Evolutionary conservation across 257 asterid species (phyloP).

Genomic region (Nemophila menziesii): DNA sequence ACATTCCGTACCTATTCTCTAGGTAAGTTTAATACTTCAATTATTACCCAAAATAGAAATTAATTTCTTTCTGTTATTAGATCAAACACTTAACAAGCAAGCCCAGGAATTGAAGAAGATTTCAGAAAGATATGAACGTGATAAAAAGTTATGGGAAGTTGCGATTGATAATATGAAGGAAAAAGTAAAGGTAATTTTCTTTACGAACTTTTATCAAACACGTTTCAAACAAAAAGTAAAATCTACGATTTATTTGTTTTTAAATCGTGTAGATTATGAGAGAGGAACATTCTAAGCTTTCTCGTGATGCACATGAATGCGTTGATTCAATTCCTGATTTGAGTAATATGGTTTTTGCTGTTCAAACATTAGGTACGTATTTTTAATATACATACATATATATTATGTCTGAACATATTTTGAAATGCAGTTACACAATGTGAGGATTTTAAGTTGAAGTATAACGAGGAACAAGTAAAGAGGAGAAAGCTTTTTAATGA

Average conservation of each 20-base stretch:
- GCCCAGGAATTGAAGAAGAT: slow-evolving; percentile 40
- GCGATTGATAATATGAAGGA: slow-evolving; percentile 47
- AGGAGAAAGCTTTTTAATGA: slow-evolving; percentile 80
- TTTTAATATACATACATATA: slow-evolving; percentile 2
- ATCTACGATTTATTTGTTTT: slow-evolving; percentile 6
- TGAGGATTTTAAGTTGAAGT: slow-evolving; percentile 85
- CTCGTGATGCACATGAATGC: slow-evolving; percentile 85
- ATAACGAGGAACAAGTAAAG: slow-evolving; percentile 81
- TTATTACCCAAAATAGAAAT: neutral
- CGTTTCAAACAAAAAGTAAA: neutral
- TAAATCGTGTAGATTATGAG: slow-evolving; percentile 55
- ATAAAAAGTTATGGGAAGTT: slow-evolving; percentile 48
- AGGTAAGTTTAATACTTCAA: slow-evolving; percentile 35
- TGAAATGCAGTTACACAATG: slow-evolving; percentile 67
- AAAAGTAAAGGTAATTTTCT: slow-evolving; percentile 65
- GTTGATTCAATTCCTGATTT: slow-evolving; percentile 73
- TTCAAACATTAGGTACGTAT: slow-evolving; percentile 78
- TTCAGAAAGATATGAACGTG: slow-evolving; percentile 53
- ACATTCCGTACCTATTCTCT: slow-evolving; percentile 59
- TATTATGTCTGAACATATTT: neutral
- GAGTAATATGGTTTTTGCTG: slow-evolving; percentile 81
- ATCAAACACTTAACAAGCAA: slow-evolving; percentile 60
- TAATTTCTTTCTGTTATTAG: slow-evolving; percentile 24
- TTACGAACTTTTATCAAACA: neutral
- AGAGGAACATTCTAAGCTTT: slow-evolving; percentile 65